Base-by-base conservation (phyloP, 139 green algal species). In the Coelastrella sp. region DNA sequence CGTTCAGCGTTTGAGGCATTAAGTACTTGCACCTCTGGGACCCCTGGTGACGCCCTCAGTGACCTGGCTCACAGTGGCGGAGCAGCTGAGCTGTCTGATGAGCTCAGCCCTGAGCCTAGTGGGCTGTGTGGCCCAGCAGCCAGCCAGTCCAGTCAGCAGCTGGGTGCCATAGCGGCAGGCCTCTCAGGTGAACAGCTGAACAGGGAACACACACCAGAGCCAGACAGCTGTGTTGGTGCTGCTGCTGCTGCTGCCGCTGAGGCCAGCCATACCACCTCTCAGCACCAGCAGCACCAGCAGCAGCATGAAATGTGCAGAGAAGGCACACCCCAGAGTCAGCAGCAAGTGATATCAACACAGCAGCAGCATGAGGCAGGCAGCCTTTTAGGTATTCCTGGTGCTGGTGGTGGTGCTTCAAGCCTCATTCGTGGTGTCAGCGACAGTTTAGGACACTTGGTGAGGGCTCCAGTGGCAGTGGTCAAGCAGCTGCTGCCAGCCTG, bases 131-230 rank as follows among this genome's bases (percentile, higher is more conserved):
- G 85, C 0, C 68, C 85, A 57, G 85, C 27, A 19, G 85, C 73
- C 24, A 90, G 85, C 60, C 85, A 90, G 85, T 90, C 85, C 10
- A 90, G 85, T 19, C 73, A 78, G 73, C 85, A 90, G 66, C 19
- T 88, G 25, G 83, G 65, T 0, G 56, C 25, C 57, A 59, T 20
- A 9, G 60, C 4, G 25, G 76, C 89, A 84, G 84, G 83, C 82
- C 57, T 72, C 27, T 86, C 81, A 72, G 89, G 82, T 61, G 84
- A 70, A 70, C 63, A 70, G 63, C 63, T 70, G 12, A 70, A 65
- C n/a, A 79, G 58, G 17, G 89, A 78, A 20, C 79, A 61, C 24
- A 87, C 76, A 61, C 65, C 73, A 76, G 81, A 61, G 20, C 58
- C 61, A 56, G 35, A 25, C 6, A 24, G 19, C 24, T 24, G 24